A percentile compares a stretch with the other conserved stretches of the same genome.
Conservation (phyloP, 257 asterid genomes). For the Ballota nigra region DNA sequence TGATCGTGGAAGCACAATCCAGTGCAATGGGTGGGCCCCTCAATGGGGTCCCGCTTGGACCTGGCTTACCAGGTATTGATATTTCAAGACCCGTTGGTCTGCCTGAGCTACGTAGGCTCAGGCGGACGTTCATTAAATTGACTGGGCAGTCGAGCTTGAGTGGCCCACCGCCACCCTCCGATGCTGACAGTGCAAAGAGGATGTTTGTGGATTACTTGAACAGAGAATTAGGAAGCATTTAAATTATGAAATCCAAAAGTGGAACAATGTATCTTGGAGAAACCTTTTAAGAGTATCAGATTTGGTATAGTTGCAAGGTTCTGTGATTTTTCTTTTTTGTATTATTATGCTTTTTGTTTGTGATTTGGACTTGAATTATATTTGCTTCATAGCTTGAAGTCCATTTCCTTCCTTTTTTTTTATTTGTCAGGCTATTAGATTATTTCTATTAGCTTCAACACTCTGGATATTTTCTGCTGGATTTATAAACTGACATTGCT, state of each 20-base stretch:
- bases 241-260: slow-evolving; percentile 1
- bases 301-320: background rate
- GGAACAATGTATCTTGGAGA: background rate
- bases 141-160: slow-evolving; percentile 92
- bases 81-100: slow-evolving; percentile 69
- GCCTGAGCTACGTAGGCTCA: slow-evolving; percentile 84
- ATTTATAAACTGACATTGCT: background rate
- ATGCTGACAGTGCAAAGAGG: slow-evolving; percentile 82
- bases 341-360: background rate
- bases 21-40: slow-evolving; percentile 73
- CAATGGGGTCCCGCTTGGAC: slow-evolving; percentile 58
- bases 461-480: background rate
- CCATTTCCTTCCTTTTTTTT: background rate
- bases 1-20: slow-evolving; percentile 82
- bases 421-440: background rate
- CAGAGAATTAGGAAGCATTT: slow-evolving; percentile 64
- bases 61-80: slow-evolving; percentile 61
- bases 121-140: slow-evolving; percentile 77
- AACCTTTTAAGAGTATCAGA: background rate
- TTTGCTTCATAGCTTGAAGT: background rate
- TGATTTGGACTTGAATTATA: background rate
- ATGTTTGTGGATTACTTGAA: slow-evolving; percentile 98
- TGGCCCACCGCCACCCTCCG: slow-evolving; percentile 90
- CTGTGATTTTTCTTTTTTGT: background rate
- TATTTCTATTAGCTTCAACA: background rate